Evolutionary conservation across 2,329 filamentous ascomycete species (phyloP).

Genomic region (Calonectria henricotiae): DNA sequence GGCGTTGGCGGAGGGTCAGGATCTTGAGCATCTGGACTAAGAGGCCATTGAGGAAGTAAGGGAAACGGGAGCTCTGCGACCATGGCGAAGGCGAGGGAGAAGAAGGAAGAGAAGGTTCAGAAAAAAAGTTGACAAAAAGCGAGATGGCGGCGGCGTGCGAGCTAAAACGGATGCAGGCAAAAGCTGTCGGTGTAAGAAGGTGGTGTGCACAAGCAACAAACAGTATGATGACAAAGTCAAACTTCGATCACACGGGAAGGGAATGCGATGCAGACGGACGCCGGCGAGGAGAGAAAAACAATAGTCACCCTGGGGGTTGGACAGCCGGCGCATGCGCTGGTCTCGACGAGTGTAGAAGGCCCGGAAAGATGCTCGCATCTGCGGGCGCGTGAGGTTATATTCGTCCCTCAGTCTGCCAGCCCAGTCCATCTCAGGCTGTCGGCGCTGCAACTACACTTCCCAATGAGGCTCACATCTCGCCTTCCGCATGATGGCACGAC

Average conservation of each 20-base stretch:
- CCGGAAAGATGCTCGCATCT: constrained; percentile 17
- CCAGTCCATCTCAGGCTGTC: constrained; percentile 35
- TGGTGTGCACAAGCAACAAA: constrained; percentile 24
- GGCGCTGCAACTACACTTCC: constrained; percentile 35
- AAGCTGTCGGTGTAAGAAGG: constrained; percentile 21
- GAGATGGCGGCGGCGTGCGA: neutral
- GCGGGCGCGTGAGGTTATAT: constrained; percentile 47
- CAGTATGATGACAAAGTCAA: constrained; percentile 25
- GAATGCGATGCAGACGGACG: constrained; percentile 5
- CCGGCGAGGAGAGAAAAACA: constrained; percentile 1
- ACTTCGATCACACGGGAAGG: constrained; percentile 12
- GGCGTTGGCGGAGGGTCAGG: constrained; percentile 53
- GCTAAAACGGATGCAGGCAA: constrained; percentile 17
- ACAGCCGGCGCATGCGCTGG: constrained; percentile 23
- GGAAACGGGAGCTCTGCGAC: constrained; percentile 23
- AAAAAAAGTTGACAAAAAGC: neutral
- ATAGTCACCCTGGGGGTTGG: constrained; percentile 14
- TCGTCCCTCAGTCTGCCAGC: constrained; percentile 31
- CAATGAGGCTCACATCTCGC: constrained; percentile 47
- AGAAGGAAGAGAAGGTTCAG: neutral
- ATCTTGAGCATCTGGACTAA: constrained; percentile 36
- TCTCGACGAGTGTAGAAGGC: constrained; percentile 20
- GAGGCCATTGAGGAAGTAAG: constrained; percentile 27
- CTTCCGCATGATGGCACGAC: constrained; percentile 44
- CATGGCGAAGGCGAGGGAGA: constrained; percentile 27